phyloP scores from a whole-genome alignment of 164 flowering plant genomes.

The Vitis labrusca region DNA sequence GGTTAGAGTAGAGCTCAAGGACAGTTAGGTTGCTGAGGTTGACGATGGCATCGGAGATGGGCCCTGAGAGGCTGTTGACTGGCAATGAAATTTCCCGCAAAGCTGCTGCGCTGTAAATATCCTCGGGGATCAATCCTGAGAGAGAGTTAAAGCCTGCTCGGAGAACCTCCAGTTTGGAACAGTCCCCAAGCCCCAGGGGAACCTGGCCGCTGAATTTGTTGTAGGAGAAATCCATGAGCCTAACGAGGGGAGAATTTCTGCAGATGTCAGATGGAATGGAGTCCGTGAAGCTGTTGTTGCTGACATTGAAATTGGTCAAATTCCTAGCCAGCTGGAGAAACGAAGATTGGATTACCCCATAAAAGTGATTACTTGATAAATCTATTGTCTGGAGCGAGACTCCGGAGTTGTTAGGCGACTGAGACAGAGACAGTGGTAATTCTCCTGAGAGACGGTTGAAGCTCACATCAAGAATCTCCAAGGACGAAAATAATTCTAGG shows the following conservation, averaged over 20 bases:
- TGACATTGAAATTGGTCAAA: slow-evolving; percentile 40
- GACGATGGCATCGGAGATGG: slow-evolving; percentile 25
- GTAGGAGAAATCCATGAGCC: slow-evolving; percentile 47
- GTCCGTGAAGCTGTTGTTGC: slow-evolving; percentile 56
- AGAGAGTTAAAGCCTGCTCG: slow-evolving; percentile 55
- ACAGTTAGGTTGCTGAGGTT: slow-evolving; percentile 32
- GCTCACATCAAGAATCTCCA: slow-evolving; percentile 52
- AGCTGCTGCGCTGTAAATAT: slow-evolving; percentile 26
- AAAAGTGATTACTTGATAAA: slow-evolving; percentile 52
- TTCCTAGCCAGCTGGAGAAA: slow-evolving; percentile 20
- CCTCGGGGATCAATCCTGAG: slow-evolving; percentile 41
- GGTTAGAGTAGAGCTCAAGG: slow-evolving; percentile 47
- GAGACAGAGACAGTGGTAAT: slow-evolving; percentile 16
- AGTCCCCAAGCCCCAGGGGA: slow-evolving; percentile 37
- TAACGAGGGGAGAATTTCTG: slow-evolving; percentile 14
- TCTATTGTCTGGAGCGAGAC: slow-evolving; percentile 25
- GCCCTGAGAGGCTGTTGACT: slow-evolving; percentile 40
- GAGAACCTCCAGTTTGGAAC: slow-evolving; percentile 39
- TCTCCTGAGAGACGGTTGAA: slow-evolving; percentile 42
- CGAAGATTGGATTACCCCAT: slow-evolving; percentile 33
- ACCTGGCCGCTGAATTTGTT: slow-evolving; percentile 46
- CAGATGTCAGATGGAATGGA: slow-evolving; percentile 44
- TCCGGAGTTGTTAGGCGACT: neutral
- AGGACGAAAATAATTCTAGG: slow-evolving; percentile 26
- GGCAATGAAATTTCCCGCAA: slow-evolving; percentile 47